Evolutionary conservation across 1,284 basidiomycete species (phyloP).

Genomic region (Xanthoconium separans): DNA sequence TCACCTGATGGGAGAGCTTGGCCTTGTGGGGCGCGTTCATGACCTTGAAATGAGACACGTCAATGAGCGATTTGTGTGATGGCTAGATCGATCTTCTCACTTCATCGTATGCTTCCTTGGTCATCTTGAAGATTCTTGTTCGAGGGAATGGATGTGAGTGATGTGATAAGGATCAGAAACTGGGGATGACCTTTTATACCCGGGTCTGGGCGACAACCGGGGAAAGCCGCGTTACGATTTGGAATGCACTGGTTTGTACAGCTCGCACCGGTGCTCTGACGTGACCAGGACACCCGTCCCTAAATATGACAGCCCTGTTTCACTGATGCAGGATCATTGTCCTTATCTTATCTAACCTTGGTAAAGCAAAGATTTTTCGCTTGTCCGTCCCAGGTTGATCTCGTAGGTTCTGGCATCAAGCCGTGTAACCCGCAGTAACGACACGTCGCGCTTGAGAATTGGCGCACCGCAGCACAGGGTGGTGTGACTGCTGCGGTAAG

Average conservation of each 20-base stretch:
- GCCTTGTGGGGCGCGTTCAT: conserved; percentile 36
- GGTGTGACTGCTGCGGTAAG: background rate
- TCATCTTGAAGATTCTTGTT: conserved; percentile 13
- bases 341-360: background rate
- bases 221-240: background rate
- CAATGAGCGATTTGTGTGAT: background rate
- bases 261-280: background rate
- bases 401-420: background rate
- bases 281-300: background rate
- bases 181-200: conserved; percentile 17
- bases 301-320: too few relatives aligned
- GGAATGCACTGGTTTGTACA: conserved; percentile 12
- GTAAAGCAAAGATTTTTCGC: background rate
- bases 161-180: conserved; percentile 16
- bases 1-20: conserved; percentile 28
- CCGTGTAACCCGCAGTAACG: background rate
- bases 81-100: conserved; percentile 6
- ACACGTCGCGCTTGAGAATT: background rate
- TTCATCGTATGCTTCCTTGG: conserved; percentile 13
- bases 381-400: background rate
- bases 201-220: background rate
- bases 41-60: conserved; percentile 27
- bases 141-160: background rate
- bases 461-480: background rate
- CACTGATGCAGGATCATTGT: too few relatives aligned